Base-by-base conservation (phyloP, 2,329 filamentous ascomycete genomes). In the Alternaria tenuissima region DNA sequence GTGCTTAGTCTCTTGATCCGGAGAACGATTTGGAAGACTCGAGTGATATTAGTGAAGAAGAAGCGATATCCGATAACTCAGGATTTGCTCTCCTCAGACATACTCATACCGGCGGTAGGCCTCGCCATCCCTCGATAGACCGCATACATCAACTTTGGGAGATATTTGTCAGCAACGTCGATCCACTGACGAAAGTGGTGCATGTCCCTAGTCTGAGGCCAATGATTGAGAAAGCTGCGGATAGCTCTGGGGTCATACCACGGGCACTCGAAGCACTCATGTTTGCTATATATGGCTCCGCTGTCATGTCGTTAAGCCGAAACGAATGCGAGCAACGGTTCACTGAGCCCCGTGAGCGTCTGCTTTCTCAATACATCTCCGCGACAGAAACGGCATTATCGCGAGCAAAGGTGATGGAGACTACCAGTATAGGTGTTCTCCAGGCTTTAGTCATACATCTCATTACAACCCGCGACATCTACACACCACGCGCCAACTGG, bases 91-190 rank as follows among this genome's bases (percentile, higher is more conserved):
- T 77, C 42, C 60, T 57, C 36, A 59, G 36, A 16, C 53, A 54
- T 39, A n/a, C 44, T 38, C 52, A 55, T 22, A 53, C 57, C n/a
- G 85, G 91, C 65, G 76, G 91, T 47, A 78, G 83, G 20, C 81
- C 82, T 46, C 79, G 89, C 11, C 87, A 89, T 65, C 90, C 91
- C 0, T 81, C 86, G 5, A 84, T 87, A 0, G 83, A 86, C 14
- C 86, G 90, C 24, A 85, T 91, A 38, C 87, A 90, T 66, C 83
- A 84, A 53, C 82, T 93, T 11, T 93, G 91, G 91, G 88, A 91
- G 72, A 81, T 87, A 12, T 92, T 89, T 65, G 79, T 92, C 9
- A 87, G 64, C 8, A 61, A 58, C 34, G 55, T 64, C 18, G 58
- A 66, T 47, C 64, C 64, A 24, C 43, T 66, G 32, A 57, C 57